Evolutionary conservation across 2,329 filamentous ascomycete species (phyloP), one percentile per base, ranked within the genome.

Genomic region (Colletotrichum brevisporum): DNA sequence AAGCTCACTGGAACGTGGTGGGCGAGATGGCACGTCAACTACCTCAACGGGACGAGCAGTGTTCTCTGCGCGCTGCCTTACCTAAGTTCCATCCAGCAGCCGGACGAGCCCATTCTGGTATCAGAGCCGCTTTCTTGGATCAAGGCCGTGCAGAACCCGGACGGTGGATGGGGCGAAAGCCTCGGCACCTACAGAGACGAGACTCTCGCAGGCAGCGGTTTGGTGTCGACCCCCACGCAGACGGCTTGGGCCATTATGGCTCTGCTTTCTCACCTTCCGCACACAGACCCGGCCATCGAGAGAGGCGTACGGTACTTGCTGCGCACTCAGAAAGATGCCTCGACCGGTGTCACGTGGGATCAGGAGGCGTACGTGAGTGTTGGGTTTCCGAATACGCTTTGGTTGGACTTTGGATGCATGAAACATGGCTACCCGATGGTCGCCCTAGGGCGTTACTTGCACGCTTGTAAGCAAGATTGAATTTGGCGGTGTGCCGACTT

Each of bases 21-120:
- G 53, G 53, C 62, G 26, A 64, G 62, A 3, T 64, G 62, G 62
- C 62, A 64, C 21, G 62, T 64, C 45, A 64, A 64, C 62, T 56
- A 64, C 53, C 13, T 64, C 45, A 64, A 64, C 24, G 62, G 62
- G 8, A 64, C 62, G 6, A 58, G 62, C 24, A 64, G 62, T 15
- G 62, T 58, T 10, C 62, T 64, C 5, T 58, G 53, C 31, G 62
- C 62, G 13, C 62, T 64, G 8, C 53, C 62, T 3, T 58, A 58
- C 3, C 5, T 64, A 8, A 26, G 26, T 6, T 43, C 36, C 4
- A 1, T 64, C 21, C 45, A 64, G 1, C 53, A 64, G 26, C 61
- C 61, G n/a, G 53, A 9, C 8, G 47, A 45, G 6, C 45, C 21
- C 0, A 57, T 58, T 1, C 53, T 58, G 15, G 18, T 58, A 1